Base-by-base conservation (phyloP, 305 asterid species). In the Solanum chacoense region DNA sequence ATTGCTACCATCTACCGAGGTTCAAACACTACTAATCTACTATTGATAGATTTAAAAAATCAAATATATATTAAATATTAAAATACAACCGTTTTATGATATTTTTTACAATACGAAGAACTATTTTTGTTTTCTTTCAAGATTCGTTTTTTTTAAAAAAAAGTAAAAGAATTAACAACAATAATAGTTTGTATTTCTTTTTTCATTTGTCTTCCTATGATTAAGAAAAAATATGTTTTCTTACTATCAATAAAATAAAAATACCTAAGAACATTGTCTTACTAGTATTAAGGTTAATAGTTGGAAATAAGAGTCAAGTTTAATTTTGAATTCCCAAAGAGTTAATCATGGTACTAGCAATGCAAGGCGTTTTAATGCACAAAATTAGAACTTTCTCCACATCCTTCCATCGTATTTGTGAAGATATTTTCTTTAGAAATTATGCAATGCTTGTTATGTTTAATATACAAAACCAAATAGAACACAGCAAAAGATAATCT, bases 1-100 rank as follows among this genome's bases (percentile, higher is more conserved):
- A 59, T 7, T 59, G 1, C 63, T 6, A 50, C 0, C n/a, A 0
- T 50, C 69, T 59, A 59, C 0, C 5, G 3, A 20, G 69, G 0
- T 59, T 59, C 26, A 59, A 59, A 59, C 26, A 20, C 24, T 20
- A 8, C 24, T 59, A 20, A 3, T 20, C 24, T 3, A 8, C 11
- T 59, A 20, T 8, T 8, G 69, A 59, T 59, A 1, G 69, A 59
- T 20, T 59, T 18, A 1, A 7, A 59, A 59, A 59, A 8, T 59
- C 11, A 55, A 20, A 59, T 20, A 59, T 59, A 59, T 59, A 7
- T 0, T 22, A 59, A 59, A 59, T 59, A 20, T 59, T 20, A 2
- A 0, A 59, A 0, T 59, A 59, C 69, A 20, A 59, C 2, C 11
- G 4, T 55, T 59, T 59, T 20, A 59, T 59, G 26, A 59, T 59